Conservation (phyloP, 495 filamentous ascomycete species). For the Durotheca rogersii region DNA sequence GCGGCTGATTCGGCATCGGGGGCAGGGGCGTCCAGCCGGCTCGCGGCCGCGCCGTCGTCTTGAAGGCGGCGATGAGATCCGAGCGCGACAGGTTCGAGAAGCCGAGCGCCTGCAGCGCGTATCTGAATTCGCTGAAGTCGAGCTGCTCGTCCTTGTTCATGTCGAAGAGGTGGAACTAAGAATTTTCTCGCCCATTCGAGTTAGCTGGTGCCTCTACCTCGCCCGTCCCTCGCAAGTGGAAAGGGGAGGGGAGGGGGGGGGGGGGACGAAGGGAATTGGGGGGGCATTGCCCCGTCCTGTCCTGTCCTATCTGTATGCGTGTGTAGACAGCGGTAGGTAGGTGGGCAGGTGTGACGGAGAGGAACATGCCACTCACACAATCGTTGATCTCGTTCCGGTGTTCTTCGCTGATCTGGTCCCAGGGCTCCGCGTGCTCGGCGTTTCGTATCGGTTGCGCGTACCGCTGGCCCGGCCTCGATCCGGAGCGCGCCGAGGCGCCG, state of each 20-base stretch:
- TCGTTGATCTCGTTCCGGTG: slow-evolving; percentile 87
- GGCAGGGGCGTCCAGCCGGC: slow-evolving; percentile 43
- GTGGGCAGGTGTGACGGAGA: not conserved
- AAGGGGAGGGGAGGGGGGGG: too few relatives aligned
- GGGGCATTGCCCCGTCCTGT: not conserved
- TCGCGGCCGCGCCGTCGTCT: slow-evolving; percentile 65
- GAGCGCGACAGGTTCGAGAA: slow-evolving; percentile 79
- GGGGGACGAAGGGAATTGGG: too few relatives aligned
- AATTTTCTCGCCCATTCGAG: slow-evolving; percentile 1
- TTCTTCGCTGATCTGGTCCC: slow-evolving; percentile 67
- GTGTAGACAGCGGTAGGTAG: not conserved
- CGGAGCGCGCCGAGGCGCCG: slow-evolving; percentile 29
- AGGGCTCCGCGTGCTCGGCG: slow-evolving; percentile 39
- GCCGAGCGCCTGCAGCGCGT: slow-evolving; percentile 93
- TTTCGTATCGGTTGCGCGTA: slow-evolving; percentile 36
- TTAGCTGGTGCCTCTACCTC: slow-evolving; percentile 10
- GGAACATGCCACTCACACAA: slow-evolving; percentile 61
- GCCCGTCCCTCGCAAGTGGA: too few relatives aligned
- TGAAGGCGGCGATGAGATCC: slow-evolving; percentile 75
- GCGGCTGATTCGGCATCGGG: slow-evolving; percentile 45
- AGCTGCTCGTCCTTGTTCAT: slow-evolving; percentile 92
- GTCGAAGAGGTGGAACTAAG: slow-evolving; percentile 92
- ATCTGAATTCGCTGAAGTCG: slow-evolving; percentile 97
- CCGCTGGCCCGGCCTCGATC: slow-evolving; percentile 30
- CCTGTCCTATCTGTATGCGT: not conserved